phyloP scores from a whole-genome alignment of 768 basidiomycete genomes.

The Sutorius australiensis region DNA sequence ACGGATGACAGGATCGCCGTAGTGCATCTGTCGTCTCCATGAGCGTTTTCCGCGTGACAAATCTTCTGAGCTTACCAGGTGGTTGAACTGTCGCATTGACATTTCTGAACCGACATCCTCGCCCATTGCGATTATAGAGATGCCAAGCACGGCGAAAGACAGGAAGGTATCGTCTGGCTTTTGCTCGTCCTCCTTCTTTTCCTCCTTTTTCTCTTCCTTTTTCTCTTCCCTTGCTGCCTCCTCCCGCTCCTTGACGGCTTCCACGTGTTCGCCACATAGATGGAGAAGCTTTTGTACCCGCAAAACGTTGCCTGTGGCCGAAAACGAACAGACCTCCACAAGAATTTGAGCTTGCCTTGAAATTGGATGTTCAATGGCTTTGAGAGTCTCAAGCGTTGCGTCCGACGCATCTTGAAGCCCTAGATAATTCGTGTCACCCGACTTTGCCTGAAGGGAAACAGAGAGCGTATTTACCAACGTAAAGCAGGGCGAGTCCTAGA shows the following conservation, averaged over 20 bases:
- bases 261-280: conserved; percentile 89
- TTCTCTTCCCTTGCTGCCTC: conserved; percentile 37
- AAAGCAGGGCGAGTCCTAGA: conserved; percentile 85
- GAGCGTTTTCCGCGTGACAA: conserved; percentile 3
- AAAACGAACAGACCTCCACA: conserved; percentile 91
- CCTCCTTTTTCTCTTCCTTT: conserved; percentile 54
- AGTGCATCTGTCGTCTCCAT: conserved; percentile 79
- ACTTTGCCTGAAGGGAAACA: background rate
- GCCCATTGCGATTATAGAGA: conserved; percentile 95
- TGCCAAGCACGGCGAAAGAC: conserved; percentile 88
- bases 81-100: conserved; percentile 96
- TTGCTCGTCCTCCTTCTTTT: conserved; percentile 55
- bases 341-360: conserved; percentile 88
- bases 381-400: conserved; percentile 88
- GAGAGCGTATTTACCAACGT: conserved; percentile 60
- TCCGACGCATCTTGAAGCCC: conserved; percentile 92
- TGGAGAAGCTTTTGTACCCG: conserved; percentile 91
- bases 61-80: conserved; percentile 58
- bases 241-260: conserved; percentile 38
- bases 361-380: conserved; percentile 90
- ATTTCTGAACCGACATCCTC: conserved; percentile 98
- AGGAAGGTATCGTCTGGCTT: conserved; percentile 77
- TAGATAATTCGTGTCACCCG: conserved; percentile 31
- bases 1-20: conserved; percentile 90
- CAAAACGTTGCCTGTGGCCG: conserved; percentile 92